Conservation (phyloP, 73 alveolate species). For the Paramecium sonneborni region DNA sequence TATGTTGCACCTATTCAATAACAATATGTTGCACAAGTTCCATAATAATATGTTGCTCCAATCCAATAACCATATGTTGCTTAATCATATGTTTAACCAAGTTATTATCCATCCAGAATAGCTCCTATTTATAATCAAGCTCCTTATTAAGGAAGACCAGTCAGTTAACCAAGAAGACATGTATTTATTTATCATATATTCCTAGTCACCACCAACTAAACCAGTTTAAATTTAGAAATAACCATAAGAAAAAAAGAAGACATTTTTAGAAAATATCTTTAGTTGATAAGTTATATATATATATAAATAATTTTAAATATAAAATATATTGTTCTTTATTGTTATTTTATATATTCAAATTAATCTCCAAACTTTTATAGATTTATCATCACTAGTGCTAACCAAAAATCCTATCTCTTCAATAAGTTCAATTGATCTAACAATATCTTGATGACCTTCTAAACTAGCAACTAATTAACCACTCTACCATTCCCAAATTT, state of each 20-base stretch:
- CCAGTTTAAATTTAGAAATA: neutral
- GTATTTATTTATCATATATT: neutral
- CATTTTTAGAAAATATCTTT: neutral
- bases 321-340: neutral
- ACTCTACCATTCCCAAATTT: constrained; percentile 22
- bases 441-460: constrained; percentile 50
- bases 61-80: neutral
- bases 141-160: neutral
- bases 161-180: neutral
- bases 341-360: neutral
- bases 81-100: neutral
- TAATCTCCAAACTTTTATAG: constrained; percentile 32
- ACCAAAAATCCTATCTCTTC: neutral
- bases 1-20: neutral
- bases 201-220: neutral
- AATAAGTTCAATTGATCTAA: constrained; percentile 14
- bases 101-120: neutral
- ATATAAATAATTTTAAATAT: neutral
- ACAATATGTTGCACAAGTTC: no score
- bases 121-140: neutral
- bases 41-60: neutral
- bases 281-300: neutral
- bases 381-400: constrained; percentile 42
- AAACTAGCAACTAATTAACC: constrained; percentile 28
- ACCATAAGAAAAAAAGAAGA: constrained; percentile 25